Base-by-base conservation (phyloP, 305 asterid genomes). In the Caryopteris hybrid region DNA sequence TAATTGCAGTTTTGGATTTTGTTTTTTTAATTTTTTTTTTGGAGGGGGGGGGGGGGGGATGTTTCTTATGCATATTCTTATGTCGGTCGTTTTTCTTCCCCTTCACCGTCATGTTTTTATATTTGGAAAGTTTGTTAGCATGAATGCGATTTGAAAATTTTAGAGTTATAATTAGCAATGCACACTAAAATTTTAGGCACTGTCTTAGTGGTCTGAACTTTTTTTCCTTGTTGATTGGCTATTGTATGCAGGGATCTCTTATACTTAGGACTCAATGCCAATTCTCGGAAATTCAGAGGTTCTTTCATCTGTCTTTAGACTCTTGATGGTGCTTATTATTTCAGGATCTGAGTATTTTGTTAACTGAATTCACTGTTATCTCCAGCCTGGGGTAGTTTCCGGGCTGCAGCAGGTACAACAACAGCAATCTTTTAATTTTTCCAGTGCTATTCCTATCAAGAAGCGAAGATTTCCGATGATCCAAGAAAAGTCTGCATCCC, bases 361-460 rank as follows among this genome's bases (percentile, higher is more conserved):
- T 69, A 67, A 59, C 62, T 73, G 23, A n/a, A 55, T 41, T 29
- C 18, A 50, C 12, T 70, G 74, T 70, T 43, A 41, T 73, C 53
- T 78, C 76, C 84, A 85, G 88, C 66, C 80, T 76, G 80, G 79
- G 66, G 70, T 66, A 42, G n/a, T n/a, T n/a, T n/a, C n/a, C n/a
- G n/a, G n/a, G n/a, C n/a, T n/a, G n/a, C n/a, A n/a, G n/a, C n/a
- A n/a, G n/a, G 75, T 61, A 11, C 76, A 69, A 10, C 76, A 34
- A 45, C 82, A 61, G 63, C 79, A 12, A 70, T 76, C 88, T 75
- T 66, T 81, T 74, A 73, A 69, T 74, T 79, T 70, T 61, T 79
- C 79, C n/a, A 70, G 81, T 57, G 76, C 79, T 75, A 72, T 90
- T 69, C 97, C 97, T 43, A 78, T 86, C 5, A 90, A 90, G 91